Evolutionary conservation across 768 basidiomycete genomes (phyloP).

Genomic region (Amylocystis lapponica): DNA sequence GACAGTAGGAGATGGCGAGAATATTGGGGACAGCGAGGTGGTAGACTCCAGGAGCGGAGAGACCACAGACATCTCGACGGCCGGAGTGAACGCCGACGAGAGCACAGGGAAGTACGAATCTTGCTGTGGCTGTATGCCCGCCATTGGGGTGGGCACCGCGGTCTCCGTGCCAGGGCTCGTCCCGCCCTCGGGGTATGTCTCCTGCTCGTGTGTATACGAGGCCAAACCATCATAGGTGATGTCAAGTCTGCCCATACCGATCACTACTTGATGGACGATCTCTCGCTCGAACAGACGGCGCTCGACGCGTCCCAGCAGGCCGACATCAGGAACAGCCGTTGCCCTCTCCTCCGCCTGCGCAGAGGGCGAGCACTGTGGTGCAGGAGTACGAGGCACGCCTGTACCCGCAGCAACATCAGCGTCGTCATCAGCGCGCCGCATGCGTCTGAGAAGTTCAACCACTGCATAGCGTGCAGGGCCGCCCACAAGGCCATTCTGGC

Average conservation of each 20-base stretch:
- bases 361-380: background rate
- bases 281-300: conserved; percentile 71
- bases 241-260: conserved; percentile 79
- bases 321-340: conserved; percentile 28
- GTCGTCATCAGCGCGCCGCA: conserved; percentile 53
- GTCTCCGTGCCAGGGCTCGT: conserved; percentile 7
- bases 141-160: conserved; percentile 13
- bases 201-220: background rate
- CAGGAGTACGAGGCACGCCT: background rate
- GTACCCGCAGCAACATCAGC: conserved; percentile 6
- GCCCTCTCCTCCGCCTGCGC: conserved; percentile 20
- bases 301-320: conserved; percentile 50
- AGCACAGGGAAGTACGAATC: conserved; percentile 12
- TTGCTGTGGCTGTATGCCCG: background rate
- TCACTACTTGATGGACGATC: conserved; percentile 79
- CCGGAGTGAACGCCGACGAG: background rate
- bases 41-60: no score
- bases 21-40: background rate
- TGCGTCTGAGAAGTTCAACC: conserved; percentile 69
- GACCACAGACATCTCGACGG: no score
- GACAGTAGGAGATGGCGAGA: conserved; percentile 1
- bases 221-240: conserved; percentile 15
- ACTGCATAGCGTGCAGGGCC: conserved; percentile 69
- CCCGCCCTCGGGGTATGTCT: no score
- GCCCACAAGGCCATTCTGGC: conserved; percentile 67